A percentile compares a stretch with the other conserved stretches of the same genome.
These are phyloP conservation scores for Larix kaempferi DNA, from an alignment of 75 land plant genomes.

Conservation along the genomic window DNA sequence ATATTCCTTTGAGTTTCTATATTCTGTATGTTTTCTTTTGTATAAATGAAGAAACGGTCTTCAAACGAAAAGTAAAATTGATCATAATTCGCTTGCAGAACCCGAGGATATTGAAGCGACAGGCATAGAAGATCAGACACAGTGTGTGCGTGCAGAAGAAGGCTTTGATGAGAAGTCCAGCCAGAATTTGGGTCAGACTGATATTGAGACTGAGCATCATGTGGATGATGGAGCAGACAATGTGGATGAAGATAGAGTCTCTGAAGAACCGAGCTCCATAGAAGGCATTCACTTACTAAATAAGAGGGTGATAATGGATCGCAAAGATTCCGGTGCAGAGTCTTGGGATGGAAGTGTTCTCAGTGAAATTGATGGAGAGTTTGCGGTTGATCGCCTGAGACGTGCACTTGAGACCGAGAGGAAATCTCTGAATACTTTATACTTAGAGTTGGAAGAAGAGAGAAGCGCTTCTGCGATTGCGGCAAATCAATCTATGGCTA, in stretches of 20 bases:
- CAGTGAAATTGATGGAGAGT: conserved; percentile 40
- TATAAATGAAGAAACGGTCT: too few relatives aligned
- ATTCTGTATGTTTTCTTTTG: too few relatives aligned
- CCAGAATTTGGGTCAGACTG: conserved; percentile 1
- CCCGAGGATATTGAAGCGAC: not conserved
- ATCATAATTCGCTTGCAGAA: not conserved
- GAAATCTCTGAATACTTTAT: conserved; percentile 40
- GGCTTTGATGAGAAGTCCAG: not conserved
- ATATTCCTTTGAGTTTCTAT: too few relatives aligned
- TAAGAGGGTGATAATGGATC: conserved; percentile 35
- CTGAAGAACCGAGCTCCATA: conserved; percentile 47
- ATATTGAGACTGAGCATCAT: conserved; percentile 1
- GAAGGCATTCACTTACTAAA: conserved; percentile 23
- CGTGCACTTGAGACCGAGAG: conserved; percentile 41
- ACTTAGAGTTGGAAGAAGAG: conserved; percentile 74
- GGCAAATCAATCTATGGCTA: conserved; percentile 82
- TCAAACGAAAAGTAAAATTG: not conserved
- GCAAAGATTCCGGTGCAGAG: conserved; percentile 37
- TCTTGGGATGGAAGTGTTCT: conserved; percentile 59
- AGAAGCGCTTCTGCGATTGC: conserved; percentile 73
- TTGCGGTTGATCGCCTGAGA: conserved; percentile 43
- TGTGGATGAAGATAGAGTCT: conserved; percentile 44
- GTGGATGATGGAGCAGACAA: conserved; percentile 24
- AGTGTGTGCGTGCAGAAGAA: not conserved
- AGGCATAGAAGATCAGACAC: conserved; percentile 5